These are phyloP conservation scores for Tubosaeta sp. DNA, from an alignment of 768 basidiomycete genomes.

Conservation along the genomic window DNA sequence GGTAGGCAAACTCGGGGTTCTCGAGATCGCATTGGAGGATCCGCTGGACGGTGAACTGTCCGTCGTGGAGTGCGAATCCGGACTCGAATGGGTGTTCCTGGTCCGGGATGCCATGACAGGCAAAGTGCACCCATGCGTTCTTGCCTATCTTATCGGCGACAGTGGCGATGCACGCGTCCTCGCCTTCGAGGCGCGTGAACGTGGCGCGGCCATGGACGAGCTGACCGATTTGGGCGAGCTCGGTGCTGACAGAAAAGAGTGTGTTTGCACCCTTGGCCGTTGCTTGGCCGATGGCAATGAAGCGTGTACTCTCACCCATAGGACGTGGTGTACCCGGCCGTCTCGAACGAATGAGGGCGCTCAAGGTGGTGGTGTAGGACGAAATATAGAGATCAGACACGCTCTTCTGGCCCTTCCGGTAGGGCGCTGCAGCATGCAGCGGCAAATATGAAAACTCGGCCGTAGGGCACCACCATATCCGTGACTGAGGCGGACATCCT, in stretches of 20 bases:
- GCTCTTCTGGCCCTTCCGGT: background rate
- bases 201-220: background rate
- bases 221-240: background rate
- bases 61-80: background rate
- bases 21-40: background rate
- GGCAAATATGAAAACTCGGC: background rate
- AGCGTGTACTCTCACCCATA: background rate
- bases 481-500: background rate
- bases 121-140: background rate
- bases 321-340: background rate
- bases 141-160: background rate
- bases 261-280: background rate
- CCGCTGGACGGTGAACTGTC: background rate
- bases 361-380: background rate
- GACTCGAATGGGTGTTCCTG: background rate
- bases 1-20: background rate
- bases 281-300: background rate
- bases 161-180: background rate
- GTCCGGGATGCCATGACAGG: background rate
- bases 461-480: background rate
- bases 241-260: background rate
- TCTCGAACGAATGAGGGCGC: background rate
- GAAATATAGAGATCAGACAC: background rate
- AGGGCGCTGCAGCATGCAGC: background rate
- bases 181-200: background rate